phyloP scores from a whole-genome alignment of 2,329 filamentous ascomycete genomes.

The Fusarium sarcochroum region DNA sequence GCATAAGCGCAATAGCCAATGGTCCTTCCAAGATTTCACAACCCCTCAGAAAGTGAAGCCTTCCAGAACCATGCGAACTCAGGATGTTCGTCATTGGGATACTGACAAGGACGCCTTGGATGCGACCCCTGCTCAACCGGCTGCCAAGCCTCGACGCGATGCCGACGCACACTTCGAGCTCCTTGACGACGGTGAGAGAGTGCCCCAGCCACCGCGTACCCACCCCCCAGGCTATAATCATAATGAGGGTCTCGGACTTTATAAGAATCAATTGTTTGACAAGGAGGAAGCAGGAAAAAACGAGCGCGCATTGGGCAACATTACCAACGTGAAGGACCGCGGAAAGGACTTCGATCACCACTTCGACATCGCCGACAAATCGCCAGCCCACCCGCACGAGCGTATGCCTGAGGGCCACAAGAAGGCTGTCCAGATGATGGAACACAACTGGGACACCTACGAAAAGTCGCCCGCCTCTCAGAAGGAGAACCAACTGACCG shows the following conservation, averaged over 20 bases:
- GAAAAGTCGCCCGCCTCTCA: slow-evolving; percentile 68
- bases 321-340: slow-evolving; percentile 81
- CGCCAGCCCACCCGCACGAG: slow-evolving; percentile 64
- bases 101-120: slow-evolving; percentile 70
- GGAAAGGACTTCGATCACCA: slow-evolving; percentile 83
- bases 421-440: slow-evolving; percentile 82
- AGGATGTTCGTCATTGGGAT: slow-evolving; percentile 85
- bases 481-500: slow-evolving; percentile 65
- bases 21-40: slow-evolving; percentile 89
- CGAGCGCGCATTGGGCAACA: slow-evolving; percentile 70
- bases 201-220: slow-evolving; percentile 63
- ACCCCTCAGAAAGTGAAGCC: slow-evolving; percentile 82
- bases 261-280: slow-evolving; percentile 81
- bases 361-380: slow-evolving; percentile 81
- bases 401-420: slow-evolving; percentile 70
- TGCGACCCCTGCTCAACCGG: slow-evolving; percentile 70
- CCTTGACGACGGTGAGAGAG: slow-evolving; percentile 77
- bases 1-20: slow-evolving; percentile 79
- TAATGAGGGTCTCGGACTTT: slow-evolving; percentile 78
- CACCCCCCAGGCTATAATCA: slow-evolving; percentile 68
- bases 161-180: slow-evolving; percentile 88
- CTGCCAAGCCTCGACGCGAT: slow-evolving; percentile 80
- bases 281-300: slow-evolving; percentile 64
- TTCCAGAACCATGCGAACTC: slow-evolving; percentile 70
- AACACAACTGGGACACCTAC: slow-evolving; percentile 71